Conservation (phyloP, 768 basidiomycete genomes). For the Kwoniella pini region DNA sequence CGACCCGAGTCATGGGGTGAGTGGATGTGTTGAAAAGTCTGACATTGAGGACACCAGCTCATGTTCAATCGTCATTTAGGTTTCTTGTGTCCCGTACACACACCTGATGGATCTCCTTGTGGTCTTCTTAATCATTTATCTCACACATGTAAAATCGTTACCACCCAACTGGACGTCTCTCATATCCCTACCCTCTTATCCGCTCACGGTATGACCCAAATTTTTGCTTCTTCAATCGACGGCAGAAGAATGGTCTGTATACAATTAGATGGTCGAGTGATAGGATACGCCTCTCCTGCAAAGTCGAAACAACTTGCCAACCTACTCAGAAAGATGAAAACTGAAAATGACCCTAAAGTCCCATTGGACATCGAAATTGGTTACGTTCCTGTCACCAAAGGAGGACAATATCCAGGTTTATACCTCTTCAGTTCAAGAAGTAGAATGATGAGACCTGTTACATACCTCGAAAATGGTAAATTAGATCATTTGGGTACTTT, state of each 20-base stretch:
- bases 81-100: constrained; percentile 97
- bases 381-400: constrained; percentile 78
- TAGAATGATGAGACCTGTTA: constrained; percentile 98
- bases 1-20: constrained; percentile 97
- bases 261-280: constrained; percentile 91
- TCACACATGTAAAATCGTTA: constrained; percentile 87
- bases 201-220: constrained; percentile 90
- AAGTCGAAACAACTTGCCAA: constrained; percentile 78
- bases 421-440: constrained; percentile 84
- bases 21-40: constrained; percentile 27
- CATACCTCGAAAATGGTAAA: constrained; percentile 78
- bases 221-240: constrained; percentile 75
- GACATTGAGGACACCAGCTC: background rate
- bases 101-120: constrained; percentile 96
- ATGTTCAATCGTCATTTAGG: constrained; percentile 58
- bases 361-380: constrained; percentile 96
- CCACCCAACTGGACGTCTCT: constrained; percentile 68
- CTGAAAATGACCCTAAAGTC: constrained; percentile 74
- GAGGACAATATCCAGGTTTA: constrained; percentile 95
- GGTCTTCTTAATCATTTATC: constrained; percentile 96
- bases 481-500: constrained; percentile 92
- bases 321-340: constrained; percentile 90
- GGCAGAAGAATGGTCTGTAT: constrained; percentile 80
- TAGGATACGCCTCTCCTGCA: constrained; percentile 83
- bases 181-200: constrained; percentile 80